Conservation (phyloP, 2,329 filamentous ascomycete genomes). For the Emergomyces pasteurianus region DNA sequence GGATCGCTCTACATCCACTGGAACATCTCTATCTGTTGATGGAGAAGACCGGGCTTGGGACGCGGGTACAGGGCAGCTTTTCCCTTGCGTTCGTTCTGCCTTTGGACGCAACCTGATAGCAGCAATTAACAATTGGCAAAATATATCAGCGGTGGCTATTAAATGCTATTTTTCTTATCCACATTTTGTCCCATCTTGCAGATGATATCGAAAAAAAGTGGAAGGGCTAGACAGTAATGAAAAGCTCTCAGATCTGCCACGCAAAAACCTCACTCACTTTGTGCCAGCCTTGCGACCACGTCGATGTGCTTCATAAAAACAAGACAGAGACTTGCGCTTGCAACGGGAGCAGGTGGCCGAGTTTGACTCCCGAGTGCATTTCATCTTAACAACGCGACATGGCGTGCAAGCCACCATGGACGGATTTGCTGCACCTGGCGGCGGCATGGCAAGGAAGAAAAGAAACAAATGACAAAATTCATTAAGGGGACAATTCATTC, state of each 20-base stretch:
- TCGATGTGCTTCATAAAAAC: slow-evolving; percentile 29
- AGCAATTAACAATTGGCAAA: neutral
- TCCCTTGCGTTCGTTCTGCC: slow-evolving; percentile 8
- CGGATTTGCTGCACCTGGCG: neutral
- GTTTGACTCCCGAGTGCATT: slow-evolving; percentile 18
- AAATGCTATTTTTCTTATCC: neutral
- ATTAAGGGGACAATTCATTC: neutral
- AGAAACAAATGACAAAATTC: neutral
- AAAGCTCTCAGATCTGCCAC: neutral
- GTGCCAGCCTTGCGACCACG: slow-evolving; percentile 29
- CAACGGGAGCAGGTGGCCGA: slow-evolving; percentile 26
- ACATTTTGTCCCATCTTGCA: neutral
- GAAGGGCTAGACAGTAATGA: neutral
- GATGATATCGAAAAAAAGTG: neutral
- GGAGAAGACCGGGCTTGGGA: neutral
- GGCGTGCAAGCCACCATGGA: slow-evolving; percentile 22
- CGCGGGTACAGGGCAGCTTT: neutral
- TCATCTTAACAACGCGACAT: slow-evolving; percentile 32
- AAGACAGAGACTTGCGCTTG: slow-evolving; percentile 26
- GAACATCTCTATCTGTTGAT: neutral
- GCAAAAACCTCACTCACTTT: slow-evolving; percentile 14
- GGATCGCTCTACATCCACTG: neutral
- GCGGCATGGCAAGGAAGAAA: neutral
- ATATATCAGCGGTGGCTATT: neutral
- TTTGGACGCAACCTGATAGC: slow-evolving; percentile 11